phyloP scores from a whole-genome alignment of 2,329 filamentous ascomycete genomes.

The Aureobasidium sp. region DNA sequence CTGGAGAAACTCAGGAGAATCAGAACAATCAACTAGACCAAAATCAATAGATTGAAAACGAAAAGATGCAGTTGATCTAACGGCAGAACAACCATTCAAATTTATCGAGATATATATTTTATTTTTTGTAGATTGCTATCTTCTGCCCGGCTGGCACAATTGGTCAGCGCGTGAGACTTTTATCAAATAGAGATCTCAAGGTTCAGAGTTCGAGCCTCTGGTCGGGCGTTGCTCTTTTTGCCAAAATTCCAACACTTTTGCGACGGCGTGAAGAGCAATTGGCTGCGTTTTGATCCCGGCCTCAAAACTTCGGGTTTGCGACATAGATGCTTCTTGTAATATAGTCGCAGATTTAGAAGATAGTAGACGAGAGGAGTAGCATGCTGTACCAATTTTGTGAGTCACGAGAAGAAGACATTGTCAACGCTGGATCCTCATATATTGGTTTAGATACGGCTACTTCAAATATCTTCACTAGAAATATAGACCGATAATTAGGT shows the following conservation, averaged over 20 bases:
- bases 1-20: too few relatives aligned
- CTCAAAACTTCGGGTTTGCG: neutral
- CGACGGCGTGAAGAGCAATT: neutral
- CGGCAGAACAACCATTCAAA: too few relatives aligned
- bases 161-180: conserved; percentile 30
- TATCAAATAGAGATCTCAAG: conserved; percentile 24
- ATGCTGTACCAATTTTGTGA: neutral
- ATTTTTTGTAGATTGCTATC: neutral
- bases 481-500: too few relatives aligned
- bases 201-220: conserved; percentile 27
- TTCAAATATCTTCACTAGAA: too few relatives aligned
- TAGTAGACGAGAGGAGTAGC: neutral
- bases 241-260: conserved; percentile 21
- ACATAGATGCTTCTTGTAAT: too few relatives aligned
- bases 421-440: too few relatives aligned
- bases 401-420: neutral
- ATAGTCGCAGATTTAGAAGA: too few relatives aligned
- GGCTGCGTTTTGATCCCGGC: neutral
- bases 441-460: neutral
- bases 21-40: too few relatives aligned
- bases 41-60: too few relatives aligned
- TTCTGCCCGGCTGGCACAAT: conserved; percentile 25
- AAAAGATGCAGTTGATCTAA: too few relatives aligned
- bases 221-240: conserved; percentile 26
- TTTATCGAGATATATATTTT: neutral